A percentile compares a stretch with the other conserved stretches of the same genome.
phyloP scores from a whole-genome alignment of 139 green algal genomes.

The Trebouxia sp. region DNA sequence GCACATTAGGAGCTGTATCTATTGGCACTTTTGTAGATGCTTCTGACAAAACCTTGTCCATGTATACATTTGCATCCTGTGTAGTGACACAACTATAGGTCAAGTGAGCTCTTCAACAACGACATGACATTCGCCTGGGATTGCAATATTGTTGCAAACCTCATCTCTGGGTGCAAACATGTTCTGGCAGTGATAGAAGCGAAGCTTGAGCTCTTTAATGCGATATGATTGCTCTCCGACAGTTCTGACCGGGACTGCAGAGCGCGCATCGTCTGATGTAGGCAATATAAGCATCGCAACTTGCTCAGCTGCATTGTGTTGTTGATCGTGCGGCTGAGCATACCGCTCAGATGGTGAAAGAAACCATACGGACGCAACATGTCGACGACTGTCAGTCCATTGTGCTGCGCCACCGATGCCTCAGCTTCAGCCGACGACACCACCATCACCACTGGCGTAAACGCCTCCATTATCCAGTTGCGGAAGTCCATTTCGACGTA shows the following conservation, averaged over 20 bases:
- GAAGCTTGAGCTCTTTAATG: conserved; percentile 73
- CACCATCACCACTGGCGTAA: conserved; percentile 66
- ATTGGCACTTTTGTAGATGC: not conserved
- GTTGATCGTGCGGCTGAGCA: not conserved
- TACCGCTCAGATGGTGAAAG: conserved; percentile 75
- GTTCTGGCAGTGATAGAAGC: conserved; percentile 57
- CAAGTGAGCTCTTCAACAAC: not conserved
- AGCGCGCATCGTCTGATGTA: not conserved
- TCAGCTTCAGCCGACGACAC: conserved; percentile 63
- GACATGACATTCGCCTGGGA: not conserved
- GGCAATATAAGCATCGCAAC: not conserved
- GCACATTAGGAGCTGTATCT: not conserved
- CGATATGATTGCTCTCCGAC: conserved; percentile 73
- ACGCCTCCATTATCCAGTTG: conserved; percentile 47
- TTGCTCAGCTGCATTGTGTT: not conserved
- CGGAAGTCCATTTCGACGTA: conserved; percentile 24
- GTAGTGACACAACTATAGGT: not conserved
- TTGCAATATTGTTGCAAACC: conserved; percentile 38
- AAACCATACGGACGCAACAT: conserved; percentile 71
- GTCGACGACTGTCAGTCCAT: conserved; percentile 74
- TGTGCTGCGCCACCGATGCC: conserved; percentile 45
- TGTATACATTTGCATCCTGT: conserved; percentile 30
- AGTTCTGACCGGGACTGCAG: conserved; percentile 58
- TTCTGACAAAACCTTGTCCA: conserved; percentile 27
- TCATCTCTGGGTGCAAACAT: conserved; percentile 73